Conservation (phyloP, 2,329 filamentous ascomycete species). For the Exophiala bonariae region DNA sequence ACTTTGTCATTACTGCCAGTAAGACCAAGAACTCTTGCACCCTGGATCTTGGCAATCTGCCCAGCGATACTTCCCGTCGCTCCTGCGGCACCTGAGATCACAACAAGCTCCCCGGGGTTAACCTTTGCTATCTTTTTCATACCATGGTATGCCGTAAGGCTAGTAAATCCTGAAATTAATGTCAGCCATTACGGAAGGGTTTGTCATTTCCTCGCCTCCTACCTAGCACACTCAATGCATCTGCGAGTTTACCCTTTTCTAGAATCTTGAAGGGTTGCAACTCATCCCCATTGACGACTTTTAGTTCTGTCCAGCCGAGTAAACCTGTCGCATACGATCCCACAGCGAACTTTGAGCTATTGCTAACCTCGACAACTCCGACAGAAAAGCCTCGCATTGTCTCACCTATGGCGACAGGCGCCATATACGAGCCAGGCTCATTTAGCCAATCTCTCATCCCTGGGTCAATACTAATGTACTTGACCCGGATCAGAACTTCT, state of each 20-base stretch:
- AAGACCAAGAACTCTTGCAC: conserved; percentile 63
- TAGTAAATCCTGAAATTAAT: conserved; percentile 56
- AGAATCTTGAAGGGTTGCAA: conserved; percentile 47
- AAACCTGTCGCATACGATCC: conserved; percentile 60
- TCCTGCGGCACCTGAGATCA: conserved; percentile 74
- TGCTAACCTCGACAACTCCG: conserved; percentile 62
- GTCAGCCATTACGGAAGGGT: neutral
- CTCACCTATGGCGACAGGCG: conserved; percentile 66
- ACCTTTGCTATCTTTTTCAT: conserved; percentile 67
- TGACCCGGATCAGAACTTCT: conserved; percentile 58
- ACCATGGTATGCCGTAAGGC: conserved; percentile 74
- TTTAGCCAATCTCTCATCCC: conserved; percentile 74
- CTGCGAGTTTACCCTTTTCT: conserved; percentile 50
- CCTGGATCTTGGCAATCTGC: conserved; percentile 76
- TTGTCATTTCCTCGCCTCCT: neutral
- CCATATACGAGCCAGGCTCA: conserved; percentile 60
- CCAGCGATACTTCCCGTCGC: conserved; percentile 74
- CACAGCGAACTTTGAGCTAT: conserved; percentile 52
- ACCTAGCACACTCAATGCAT: conserved; percentile 58
- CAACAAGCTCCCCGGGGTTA: conserved; percentile 69
- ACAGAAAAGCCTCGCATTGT: conserved; percentile 66
- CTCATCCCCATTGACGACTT: conserved; percentile 56
- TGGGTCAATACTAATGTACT: conserved; percentile 70
- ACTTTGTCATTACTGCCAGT: conserved; percentile 68
- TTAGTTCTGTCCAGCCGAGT: conserved; percentile 67